These are phyloP conservation scores for Paecilomyces fulvus DNA, from an alignment of 2,329 filamentous ascomycete genomes.

Conservation along the genomic window DNA sequence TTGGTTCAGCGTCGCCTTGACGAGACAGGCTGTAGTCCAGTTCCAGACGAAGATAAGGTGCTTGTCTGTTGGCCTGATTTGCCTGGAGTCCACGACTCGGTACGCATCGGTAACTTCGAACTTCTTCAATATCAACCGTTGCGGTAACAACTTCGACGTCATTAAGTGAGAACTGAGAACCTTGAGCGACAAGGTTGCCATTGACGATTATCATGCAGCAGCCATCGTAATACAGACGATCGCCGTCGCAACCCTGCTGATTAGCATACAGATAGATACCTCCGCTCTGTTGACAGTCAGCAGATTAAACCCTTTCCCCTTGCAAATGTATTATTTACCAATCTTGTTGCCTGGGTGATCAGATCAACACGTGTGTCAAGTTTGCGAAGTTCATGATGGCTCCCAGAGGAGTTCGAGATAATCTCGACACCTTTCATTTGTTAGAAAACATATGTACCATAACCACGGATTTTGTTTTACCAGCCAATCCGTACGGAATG, in stretches of 20 bases:
- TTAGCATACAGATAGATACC: conserved; percentile 54
- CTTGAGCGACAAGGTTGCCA: conserved; percentile 56
- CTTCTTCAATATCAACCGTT: conserved; percentile 63
- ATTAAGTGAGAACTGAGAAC: conserved; percentile 55
- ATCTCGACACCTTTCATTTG: conserved; percentile 53
- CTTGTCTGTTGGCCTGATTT: conserved; percentile 36
- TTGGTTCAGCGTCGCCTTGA: conserved; percentile 36
- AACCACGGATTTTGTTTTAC: conserved; percentile 3
- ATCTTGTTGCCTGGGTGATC: conserved; percentile 55
- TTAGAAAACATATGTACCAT: conserved; percentile 1
- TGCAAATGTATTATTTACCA: conserved; percentile 8
- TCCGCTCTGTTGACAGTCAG: conserved; percentile 26
- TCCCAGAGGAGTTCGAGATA: conserved; percentile 61
- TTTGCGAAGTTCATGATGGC: conserved; percentile 61
- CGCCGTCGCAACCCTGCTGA: conserved; percentile 51
- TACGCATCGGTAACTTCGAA: conserved; percentile 48
- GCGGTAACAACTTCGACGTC: conserved; percentile 60
- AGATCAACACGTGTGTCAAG: conserved; percentile 55
- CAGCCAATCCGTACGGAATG: conserved; percentile 49
- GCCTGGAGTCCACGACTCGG: conserved; percentile 50
- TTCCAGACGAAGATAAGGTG: conserved; percentile 28
- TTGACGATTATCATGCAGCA: conserved; percentile 56
- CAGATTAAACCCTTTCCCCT: not conserved
- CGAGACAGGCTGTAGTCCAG: conserved; percentile 27
- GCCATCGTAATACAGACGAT: conserved; percentile 56